phyloP scores from a whole-genome alignment of 176 grass and related monocot species.

The Hyparrhenia diplandra region DNA sequence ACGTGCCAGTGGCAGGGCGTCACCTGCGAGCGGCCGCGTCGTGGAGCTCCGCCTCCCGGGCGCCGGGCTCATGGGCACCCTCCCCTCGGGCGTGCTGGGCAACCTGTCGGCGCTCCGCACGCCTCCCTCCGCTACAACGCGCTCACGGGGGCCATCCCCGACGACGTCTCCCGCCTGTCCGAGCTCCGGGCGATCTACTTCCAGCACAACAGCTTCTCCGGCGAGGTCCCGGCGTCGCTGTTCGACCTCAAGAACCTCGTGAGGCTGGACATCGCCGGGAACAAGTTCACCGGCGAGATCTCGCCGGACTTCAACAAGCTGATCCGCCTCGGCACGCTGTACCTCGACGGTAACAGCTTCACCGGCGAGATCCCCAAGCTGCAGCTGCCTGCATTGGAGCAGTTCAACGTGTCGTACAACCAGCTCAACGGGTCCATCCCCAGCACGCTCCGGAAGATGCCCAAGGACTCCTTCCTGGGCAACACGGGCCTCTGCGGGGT shows the following conservation, averaged over 20 bases:
- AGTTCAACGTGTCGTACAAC: slow-evolving; percentile 99
- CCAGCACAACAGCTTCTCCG: slow-evolving; percentile 69
- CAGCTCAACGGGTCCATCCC: slow-evolving; percentile 90
- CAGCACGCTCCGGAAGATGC: slow-evolving; percentile 62
- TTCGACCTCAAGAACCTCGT: slow-evolving; percentile 72
- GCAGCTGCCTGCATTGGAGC: slow-evolving; percentile 52
- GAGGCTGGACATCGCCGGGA: slow-evolving; percentile 64
- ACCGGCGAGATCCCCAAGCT: slow-evolving; percentile 84
- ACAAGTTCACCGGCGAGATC: slow-evolving; percentile 78
- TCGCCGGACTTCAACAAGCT: slow-evolving; percentile 75
- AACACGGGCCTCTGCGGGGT: slow-evolving; percentile 73
- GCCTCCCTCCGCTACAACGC: slow-evolving; percentile 86
- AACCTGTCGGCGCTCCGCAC: slow-evolving; percentile 80
- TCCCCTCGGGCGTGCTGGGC: slow-evolving; percentile 63
- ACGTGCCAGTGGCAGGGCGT: slow-evolving; percentile 76
- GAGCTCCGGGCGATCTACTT: slow-evolving; percentile 92
- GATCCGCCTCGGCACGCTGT: slow-evolving; percentile 65
- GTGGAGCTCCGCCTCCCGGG: slow-evolving; percentile 69
- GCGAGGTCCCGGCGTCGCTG: slow-evolving; percentile 65
- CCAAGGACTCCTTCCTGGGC: slow-evolving; percentile 62
- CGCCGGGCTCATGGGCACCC: slow-evolving; percentile 65
- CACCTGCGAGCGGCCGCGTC: slow-evolving; percentile 59
- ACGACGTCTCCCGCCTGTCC: slow-evolving; percentile 52
- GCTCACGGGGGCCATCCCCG: slow-evolving; percentile 56
- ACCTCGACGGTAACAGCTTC: slow-evolving; percentile 63